A percentile compares a stretch with the other conserved stretches of the same genome.
These are phyloP conservation scores for Chaetomium fimeti DNA, from an alignment of 495 filamentous ascomycete genomes.

Conservation along the genomic window DNA sequence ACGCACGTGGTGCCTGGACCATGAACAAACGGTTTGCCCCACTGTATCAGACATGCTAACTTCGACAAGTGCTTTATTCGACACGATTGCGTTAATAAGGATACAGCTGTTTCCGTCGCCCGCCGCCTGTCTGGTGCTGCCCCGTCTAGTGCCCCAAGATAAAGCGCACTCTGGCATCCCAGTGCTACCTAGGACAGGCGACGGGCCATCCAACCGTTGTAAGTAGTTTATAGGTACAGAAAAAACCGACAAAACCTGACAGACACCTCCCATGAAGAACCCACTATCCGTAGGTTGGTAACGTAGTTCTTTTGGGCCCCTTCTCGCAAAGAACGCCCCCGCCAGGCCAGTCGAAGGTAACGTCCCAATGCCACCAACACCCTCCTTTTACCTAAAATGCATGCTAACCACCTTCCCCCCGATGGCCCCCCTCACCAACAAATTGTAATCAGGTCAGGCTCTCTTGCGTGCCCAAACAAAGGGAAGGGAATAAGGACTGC, in stretches of 20 bases:
- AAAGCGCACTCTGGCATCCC: not conserved
- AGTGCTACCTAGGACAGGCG: not conserved
- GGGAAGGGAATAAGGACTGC: not conserved
- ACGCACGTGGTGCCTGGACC: slow-evolving; percentile 36
- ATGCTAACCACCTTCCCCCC: slow-evolving; percentile 1
- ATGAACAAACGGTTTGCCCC: not conserved
- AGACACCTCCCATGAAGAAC: not conserved
- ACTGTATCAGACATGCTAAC: not conserved
- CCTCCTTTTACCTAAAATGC: slow-evolving; percentile 15
- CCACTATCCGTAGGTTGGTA: not conserved
- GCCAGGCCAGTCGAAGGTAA: slow-evolving; percentile 1
- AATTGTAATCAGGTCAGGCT: not conserved
- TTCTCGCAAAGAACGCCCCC: not conserved
- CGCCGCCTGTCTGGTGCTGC: not conserved
- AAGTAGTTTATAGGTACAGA: slow-evolving; percentile 12
- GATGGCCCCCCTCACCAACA: not conserved
- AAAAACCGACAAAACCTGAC: slow-evolving; percentile 3
- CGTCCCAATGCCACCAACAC: not conserved
- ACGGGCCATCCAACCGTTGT: not conserved
- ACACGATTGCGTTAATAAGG: not conserved
- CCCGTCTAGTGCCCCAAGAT: not conserved
- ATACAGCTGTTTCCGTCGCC: not conserved
- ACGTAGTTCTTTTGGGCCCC: not conserved
- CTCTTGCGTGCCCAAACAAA: not conserved
- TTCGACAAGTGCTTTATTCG: not conserved